phyloP scores from a whole-genome alignment of 2,329 filamentous ascomycete species.

The Boeremia exigua region DNA sequence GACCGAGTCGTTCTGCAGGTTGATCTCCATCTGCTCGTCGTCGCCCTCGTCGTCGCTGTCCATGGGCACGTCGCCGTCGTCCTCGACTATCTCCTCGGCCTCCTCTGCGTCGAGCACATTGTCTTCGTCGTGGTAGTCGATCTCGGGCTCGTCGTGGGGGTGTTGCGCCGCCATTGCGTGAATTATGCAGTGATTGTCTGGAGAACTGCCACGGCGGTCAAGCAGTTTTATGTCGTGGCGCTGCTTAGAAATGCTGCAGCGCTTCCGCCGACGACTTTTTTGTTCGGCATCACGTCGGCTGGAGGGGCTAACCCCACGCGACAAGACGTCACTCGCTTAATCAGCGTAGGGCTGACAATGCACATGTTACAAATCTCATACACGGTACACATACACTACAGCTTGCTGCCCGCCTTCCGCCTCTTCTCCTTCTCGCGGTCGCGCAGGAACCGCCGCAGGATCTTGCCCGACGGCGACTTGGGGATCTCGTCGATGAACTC shows the following conservation, averaged over 20 bases:
- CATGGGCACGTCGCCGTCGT: constrained; percentile 77
- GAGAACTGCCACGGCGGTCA: not conserved
- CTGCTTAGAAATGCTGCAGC: constrained; percentile 45
- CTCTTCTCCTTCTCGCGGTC: constrained; percentile 76
- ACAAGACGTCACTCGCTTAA: constrained; percentile 34
- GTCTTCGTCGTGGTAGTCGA: constrained; percentile 65
- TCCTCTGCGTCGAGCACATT: constrained; percentile 80
- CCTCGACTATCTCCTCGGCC: constrained; percentile 74
- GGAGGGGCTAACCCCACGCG: constrained; percentile 32
- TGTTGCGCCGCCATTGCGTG: constrained; percentile 31
- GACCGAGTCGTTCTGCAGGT: constrained; percentile 87
- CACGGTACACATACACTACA: constrained; percentile 61
- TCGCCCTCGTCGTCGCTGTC: constrained; percentile 72
- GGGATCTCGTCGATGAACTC: constrained; percentile 59
- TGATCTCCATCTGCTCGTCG: constrained; percentile 69
- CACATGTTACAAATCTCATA: too few relatives aligned
- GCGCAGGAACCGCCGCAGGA: constrained; percentile 67
- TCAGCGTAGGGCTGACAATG: constrained; percentile 7
- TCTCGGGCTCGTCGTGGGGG: constrained; percentile 40
- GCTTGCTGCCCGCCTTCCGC: constrained; percentile 68
- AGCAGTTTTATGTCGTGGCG: constrained; percentile 22
- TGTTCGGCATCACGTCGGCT: constrained; percentile 31
- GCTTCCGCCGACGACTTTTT: constrained; percentile 42
- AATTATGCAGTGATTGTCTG: not conserved
- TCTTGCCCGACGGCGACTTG: constrained; percentile 69